Base-by-base conservation (phyloP, 352 stramenopile genomes). In the Phytopythium chamaehyphon region DNA sequence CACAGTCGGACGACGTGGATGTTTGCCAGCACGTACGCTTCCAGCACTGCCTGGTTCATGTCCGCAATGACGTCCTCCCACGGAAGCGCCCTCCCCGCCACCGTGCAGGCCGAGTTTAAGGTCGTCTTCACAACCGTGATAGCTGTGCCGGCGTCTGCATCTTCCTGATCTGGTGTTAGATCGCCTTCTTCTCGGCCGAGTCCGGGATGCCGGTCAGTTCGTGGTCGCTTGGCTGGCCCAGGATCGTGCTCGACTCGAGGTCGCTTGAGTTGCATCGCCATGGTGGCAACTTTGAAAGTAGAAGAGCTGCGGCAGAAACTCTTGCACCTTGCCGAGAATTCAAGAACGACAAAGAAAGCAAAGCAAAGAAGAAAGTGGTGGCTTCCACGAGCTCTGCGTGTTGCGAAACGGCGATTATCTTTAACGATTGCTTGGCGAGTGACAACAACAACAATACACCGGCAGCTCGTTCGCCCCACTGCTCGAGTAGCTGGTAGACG, bases 11-110 rank as follows among this genome's bases (percentile, higher is more conserved):
- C 18, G 19, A 28, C 23, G 51, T 51, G 40, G 12, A 51, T 21
- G 35, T 51, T 57, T n/a, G 31, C 40, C 26, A 57, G 39, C 26
- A 45, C 4, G 19, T 51, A 57, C 10, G 23, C 51, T 23, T 57
- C 51, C 5, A 40, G 15, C 2, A 57, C 35, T 5, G 33, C 18
- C 36, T 51, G 43, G 40, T 45, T 45, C 40, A 57, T 35, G 36
- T 46, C 40, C 19, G 33, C 16, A 6, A 57, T 26, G 10, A 57
- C 40, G 42, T 23, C 21, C n/a, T 49, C 51, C 51, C 51, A 51
- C 16, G 40, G 37, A 21, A 57, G 36, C 28, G 28, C 11, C 19
- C 33, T 51, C 12, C 14, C 18, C 12, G 44, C 37, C 6, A 24
- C 43, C 16, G 46, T 57, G 40, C 51, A 57, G 35, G 51, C 43